phyloP scores from a whole-genome alignment of 164 flowering plant genomes.

The Vitis cinerea region DNA sequence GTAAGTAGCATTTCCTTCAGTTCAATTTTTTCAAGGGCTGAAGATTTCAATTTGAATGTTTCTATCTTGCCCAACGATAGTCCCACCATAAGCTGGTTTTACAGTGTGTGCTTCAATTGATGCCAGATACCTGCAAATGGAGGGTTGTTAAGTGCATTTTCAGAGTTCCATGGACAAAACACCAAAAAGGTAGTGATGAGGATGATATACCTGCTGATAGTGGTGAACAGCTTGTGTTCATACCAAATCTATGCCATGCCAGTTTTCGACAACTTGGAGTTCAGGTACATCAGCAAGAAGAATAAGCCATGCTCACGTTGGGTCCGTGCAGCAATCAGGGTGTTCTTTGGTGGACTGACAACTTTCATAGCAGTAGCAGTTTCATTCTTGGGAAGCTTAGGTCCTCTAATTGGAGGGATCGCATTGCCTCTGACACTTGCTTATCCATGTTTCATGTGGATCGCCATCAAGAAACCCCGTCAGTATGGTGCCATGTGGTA shows the following conservation, averaged over 20 bases:
- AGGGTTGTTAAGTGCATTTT: slow-evolving; percentile 28
- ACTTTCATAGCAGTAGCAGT: slow-evolving; percentile 63
- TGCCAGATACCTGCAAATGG: slow-evolving; percentile 25
- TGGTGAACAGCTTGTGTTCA: slow-evolving; percentile 45
- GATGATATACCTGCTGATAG: slow-evolving; percentile 26
- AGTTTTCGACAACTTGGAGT: slow-evolving; percentile 63
- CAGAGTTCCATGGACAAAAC: slow-evolving; percentile 20
- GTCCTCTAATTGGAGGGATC: slow-evolving; percentile 46
- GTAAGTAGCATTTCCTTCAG: slow-evolving; percentile 12
- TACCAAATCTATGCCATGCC: slow-evolving; percentile 80
- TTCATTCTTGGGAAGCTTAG: slow-evolving; percentile 58
- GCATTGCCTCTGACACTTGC: slow-evolving; percentile 39
- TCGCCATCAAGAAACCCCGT: slow-evolving; percentile 32
- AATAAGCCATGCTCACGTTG: slow-evolving; percentile 50
- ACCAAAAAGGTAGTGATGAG: slow-evolving; percentile 19
- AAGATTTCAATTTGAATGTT: too few relatives aligned
- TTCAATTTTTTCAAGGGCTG: not conserved
- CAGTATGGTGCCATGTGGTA: slow-evolving; percentile 28
- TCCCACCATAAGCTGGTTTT: too few relatives aligned
- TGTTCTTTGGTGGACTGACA: slow-evolving; percentile 44
- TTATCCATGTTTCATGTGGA: slow-evolving; percentile 70
- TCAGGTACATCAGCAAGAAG: slow-evolving; percentile 35
- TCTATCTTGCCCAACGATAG: too few relatives aligned
- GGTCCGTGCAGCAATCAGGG: slow-evolving; percentile 39
- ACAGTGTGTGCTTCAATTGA: not conserved